phyloP scores from a whole-genome alignment of 495 filamentous ascomycete species.

The Neurospora sp. region DNA sequence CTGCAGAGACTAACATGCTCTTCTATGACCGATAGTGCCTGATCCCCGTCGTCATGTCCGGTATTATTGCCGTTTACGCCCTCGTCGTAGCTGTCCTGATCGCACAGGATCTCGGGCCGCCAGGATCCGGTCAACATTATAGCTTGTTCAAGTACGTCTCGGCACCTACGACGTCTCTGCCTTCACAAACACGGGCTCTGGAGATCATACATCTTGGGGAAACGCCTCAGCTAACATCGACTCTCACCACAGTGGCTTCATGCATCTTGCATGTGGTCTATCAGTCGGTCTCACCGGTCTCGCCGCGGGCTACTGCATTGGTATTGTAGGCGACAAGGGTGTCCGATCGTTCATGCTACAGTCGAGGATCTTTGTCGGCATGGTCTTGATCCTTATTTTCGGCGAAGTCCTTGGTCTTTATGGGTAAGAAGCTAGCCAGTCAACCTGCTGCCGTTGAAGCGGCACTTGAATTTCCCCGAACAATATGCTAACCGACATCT shows the following conservation, averaged over 20 bases:
- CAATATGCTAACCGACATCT: background rate
- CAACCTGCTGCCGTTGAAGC: background rate
- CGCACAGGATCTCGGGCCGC: conserved; percentile 67
- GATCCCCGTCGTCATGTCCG: conserved; percentile 97
- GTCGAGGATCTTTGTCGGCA: conserved; percentile 90
- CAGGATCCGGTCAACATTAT: conserved; percentile 46
- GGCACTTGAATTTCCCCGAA: background rate
- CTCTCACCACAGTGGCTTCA: conserved; percentile 53
- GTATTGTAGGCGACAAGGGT: conserved; percentile 87
- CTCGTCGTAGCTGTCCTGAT: conserved; percentile 95
- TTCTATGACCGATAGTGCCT: conserved; percentile 48
- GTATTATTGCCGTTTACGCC: conserved; percentile 97
- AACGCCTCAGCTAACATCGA: conserved; percentile 11
- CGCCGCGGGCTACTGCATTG: conserved; percentile 96
- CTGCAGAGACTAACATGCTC: background rate
- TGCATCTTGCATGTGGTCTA: conserved; percentile 87
- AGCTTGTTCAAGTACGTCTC: conserved; percentile 70
- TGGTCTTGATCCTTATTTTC: conserved; percentile 98
- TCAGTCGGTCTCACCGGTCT: conserved; percentile 85
- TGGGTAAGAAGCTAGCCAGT: conserved; percentile 48
- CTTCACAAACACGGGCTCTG: background rate
- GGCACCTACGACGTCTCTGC: background rate
- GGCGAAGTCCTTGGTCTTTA: conserved; percentile 96
- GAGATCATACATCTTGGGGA: background rate
- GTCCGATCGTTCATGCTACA: conserved; percentile 93